Evolutionary conservation across 495 filamentous ascomycete genomes (phyloP).

Genomic region (Daldinia bambusicola): DNA sequence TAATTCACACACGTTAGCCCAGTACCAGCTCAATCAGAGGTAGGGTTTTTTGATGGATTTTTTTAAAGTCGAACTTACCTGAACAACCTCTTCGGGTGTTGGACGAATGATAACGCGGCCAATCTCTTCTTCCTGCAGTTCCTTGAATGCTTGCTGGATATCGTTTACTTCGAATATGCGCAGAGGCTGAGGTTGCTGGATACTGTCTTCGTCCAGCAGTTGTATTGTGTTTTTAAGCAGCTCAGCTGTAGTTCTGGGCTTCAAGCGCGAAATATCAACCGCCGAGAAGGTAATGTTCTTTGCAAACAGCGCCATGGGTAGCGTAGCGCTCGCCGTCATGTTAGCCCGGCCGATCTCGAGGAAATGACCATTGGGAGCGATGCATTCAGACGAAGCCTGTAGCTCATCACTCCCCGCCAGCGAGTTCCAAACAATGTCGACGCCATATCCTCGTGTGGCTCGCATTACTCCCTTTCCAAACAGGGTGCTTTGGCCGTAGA

Average conservation of each 20-base stretch:
- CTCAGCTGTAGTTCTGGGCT: neutral
- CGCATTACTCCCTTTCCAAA: conserved; percentile 12
- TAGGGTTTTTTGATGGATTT: neutral
- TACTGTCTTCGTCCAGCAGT: conserved; percentile 9
- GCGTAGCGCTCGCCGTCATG: neutral
- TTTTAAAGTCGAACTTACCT: neutral
- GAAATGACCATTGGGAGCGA: conserved; percentile 14
- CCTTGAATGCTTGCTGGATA: conserved; percentile 8
- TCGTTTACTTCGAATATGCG: conserved; percentile 1
- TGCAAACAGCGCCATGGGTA: conserved; percentile 13
- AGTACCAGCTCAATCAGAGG: neutral
- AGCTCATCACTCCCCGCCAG: conserved; percentile 5
- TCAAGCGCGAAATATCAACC: conserved; percentile 2
- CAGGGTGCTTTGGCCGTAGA: neutral
- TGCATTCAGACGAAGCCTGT: conserved; percentile 12
- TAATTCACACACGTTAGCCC: neutral
- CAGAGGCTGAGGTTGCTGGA: conserved; percentile 9
- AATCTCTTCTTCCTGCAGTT: conserved; percentile 5
- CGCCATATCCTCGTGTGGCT: conserved; percentile 9
- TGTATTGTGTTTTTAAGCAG: conserved; percentile 5
- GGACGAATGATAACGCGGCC: conserved; percentile 10
- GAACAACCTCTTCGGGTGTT: conserved; percentile 3
- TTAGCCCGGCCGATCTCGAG: conserved; percentile 14
- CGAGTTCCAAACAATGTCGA: conserved; percentile 13
- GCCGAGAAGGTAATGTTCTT: conserved; percentile 17